A percentile compares a stretch with the other conserved stretches of the same genome.
Evolutionary conservation across 2,329 filamentous ascomycete genomes (phyloP).

Genomic region (Didymella pinodella): DNA sequence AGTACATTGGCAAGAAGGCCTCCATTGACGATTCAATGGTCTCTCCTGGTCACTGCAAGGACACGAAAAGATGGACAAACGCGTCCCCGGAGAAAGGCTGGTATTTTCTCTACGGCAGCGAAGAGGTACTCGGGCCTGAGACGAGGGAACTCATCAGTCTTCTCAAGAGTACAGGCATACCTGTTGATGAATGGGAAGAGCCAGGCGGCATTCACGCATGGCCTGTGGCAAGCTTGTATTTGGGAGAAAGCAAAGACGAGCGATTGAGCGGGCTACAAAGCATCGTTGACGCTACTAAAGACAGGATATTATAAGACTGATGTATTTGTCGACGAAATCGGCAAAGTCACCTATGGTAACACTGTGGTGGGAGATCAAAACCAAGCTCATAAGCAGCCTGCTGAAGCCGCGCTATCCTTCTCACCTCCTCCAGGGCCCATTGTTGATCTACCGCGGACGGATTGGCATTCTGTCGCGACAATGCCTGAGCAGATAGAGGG

Average conservation of each 20-base stretch:
- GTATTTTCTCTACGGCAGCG: conserved; percentile 74
- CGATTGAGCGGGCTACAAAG: conserved; percentile 57
- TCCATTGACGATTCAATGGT: conserved; percentile 63
- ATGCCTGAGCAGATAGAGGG: conserved; percentile 7
- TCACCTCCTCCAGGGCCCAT: conserved; percentile 15
- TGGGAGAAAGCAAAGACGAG: conserved; percentile 58
- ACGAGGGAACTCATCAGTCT: conserved; percentile 67
- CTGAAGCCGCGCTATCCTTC: conserved; percentile 6
- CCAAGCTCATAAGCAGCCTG: conserved; percentile 15
- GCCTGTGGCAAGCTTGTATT: conserved; percentile 73
- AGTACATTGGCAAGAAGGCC: conserved; percentile 68
- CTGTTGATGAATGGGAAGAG: conserved; percentile 67
- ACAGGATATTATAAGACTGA: conserved; percentile 32
- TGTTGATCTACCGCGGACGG: conserved; percentile 5
- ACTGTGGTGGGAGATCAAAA: conserved; percentile 13
- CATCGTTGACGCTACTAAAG: conserved; percentile 52
- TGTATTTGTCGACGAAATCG: neutral
- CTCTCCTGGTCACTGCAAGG: conserved; percentile 76
- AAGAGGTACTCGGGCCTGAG: conserved; percentile 80
- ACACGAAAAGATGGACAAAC: conserved; percentile 70
- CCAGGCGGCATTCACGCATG: conserved; percentile 78
- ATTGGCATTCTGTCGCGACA: conserved; percentile 6
- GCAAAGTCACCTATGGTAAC: conserved; percentile 6
- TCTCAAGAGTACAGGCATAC: conserved; percentile 62
- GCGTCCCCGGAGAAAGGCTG: conserved; percentile 73